These are phyloP conservation scores for Suhomyces faveliae DNA, from an alignment of 805 yeast species.

Conservation along the genomic window DNA sequence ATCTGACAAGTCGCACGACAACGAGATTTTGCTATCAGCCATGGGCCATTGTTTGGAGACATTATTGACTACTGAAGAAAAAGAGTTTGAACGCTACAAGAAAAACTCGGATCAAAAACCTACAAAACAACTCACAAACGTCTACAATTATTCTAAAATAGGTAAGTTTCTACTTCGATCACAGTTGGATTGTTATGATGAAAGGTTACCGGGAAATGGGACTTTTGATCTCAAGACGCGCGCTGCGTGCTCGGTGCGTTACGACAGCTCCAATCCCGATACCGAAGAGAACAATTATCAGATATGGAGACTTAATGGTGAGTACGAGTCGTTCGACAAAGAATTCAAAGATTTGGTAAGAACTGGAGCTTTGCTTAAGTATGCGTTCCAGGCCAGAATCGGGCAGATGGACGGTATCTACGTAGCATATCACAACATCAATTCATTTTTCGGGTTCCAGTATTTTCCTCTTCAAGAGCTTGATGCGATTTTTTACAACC, in stretches of 20 bases:
- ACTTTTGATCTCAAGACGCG: conserved; percentile 90
- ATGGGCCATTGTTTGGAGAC: conserved; percentile 81
- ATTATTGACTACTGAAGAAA: conserved; percentile 60
- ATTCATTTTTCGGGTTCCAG: conserved; percentile 83
- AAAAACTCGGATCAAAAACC: conserved; percentile 13
- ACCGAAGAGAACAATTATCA: conserved; percentile 62
- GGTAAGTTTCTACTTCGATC: conserved; percentile 81
- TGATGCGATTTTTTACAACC: conserved; percentile 46
- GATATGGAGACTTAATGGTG: conserved; percentile 59
- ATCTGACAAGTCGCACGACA: conserved; percentile 63
- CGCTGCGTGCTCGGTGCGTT: conserved; percentile 83
- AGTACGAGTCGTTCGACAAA: conserved; percentile 75
- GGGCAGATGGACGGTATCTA: conserved; percentile 98
- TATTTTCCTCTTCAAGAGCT: conserved; percentile 74
- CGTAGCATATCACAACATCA: conserved; percentile 84
- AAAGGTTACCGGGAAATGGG: conserved; percentile 82
- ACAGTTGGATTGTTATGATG: conserved; percentile 81
- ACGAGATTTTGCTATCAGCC: conserved; percentile 64
- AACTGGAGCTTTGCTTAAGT: conserved; percentile 73
- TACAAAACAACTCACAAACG: conserved; percentile 19
- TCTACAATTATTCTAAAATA: conserved; percentile 69
- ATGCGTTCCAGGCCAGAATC: conserved; percentile 86
- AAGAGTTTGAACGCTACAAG: conserved; percentile 44
- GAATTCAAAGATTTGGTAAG: conserved; percentile 75
- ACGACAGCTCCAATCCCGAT: conserved; percentile 66